Conservation (phyloP, 192 early-diverging fungal genomes). For the Coemansia biformis region DNA sequence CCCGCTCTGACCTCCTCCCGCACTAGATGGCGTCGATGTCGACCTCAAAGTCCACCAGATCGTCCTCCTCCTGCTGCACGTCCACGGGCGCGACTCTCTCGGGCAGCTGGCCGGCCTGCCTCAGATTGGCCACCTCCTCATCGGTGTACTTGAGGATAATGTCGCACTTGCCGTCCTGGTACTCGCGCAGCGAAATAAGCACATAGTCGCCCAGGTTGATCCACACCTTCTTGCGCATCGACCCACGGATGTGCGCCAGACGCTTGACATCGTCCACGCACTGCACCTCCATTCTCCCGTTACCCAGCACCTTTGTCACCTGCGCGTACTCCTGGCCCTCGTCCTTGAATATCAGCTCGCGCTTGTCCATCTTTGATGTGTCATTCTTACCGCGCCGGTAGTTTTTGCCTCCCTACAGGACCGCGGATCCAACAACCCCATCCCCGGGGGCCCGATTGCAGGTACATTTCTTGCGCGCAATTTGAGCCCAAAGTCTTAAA, state of each 20-base stretch:
- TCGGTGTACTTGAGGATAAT: constrained; percentile 93
- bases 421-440: too few species aligned
- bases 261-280: constrained; percentile 88
- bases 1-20: too few species aligned
- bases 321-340: constrained; percentile 97
- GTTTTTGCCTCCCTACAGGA: constrained; percentile 78
- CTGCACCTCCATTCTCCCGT: constrained; percentile 85
- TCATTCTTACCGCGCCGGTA: constrained; percentile 96
- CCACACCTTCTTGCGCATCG: constrained; percentile 98
- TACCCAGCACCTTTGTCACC: constrained; percentile 93
- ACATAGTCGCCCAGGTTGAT: constrained; percentile 89
- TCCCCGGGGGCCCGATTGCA: too few species aligned
- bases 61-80: constrained; percentile 57
- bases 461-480: too few species aligned
- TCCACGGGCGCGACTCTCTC: constrained; percentile 55
- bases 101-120: constrained; percentile 91
- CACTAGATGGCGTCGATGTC: constrained; percentile 83
- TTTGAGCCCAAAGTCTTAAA: too few species aligned
- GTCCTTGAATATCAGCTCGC: constrained; percentile 95
- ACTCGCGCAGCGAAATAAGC: constrained; percentile 84
- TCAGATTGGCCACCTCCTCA: constrained; percentile 91
- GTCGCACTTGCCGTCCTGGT: constrained; percentile 89
- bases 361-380: constrained; percentile 80
- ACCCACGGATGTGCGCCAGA: constrained; percentile 93
- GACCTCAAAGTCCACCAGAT: constrained; percentile 71